Evolutionary conservation across 2,329 filamentous ascomycete species (phyloP).

Genomic region (Cladophialophora yegresii): DNA sequence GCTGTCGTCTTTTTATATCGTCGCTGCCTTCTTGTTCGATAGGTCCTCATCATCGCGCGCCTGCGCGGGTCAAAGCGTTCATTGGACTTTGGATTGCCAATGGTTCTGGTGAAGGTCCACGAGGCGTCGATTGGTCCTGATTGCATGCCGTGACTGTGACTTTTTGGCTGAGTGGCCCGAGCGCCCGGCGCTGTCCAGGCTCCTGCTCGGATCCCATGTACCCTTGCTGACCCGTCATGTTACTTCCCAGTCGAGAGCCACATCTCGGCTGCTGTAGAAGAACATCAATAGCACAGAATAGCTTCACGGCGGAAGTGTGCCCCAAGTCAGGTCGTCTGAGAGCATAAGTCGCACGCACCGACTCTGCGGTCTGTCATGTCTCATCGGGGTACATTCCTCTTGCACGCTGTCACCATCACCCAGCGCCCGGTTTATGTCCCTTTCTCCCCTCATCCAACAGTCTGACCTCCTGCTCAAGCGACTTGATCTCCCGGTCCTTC

Average conservation of each 20-base stretch:
- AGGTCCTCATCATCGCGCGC: background rate
- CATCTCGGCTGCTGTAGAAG: background rate
- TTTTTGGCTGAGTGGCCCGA: background rate
- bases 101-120: background rate
- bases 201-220: background rate
- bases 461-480: constrained; percentile 34
- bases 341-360: background rate
- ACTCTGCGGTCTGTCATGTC: background rate
- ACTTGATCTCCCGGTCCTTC: constrained; percentile 42
- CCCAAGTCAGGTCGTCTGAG: too few species aligned
- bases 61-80: too few species aligned
- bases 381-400: background rate
- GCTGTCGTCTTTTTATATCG: background rate
- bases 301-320: too few species aligned
- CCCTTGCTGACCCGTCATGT: background rate
- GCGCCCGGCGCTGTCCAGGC: too few species aligned
- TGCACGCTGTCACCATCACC: background rate
- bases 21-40: background rate
- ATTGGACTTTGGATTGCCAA: background rate
- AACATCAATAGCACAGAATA: background rate
- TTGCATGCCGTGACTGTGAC: background rate
- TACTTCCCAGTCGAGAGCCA: background rate
- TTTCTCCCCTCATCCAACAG: constrained; percentile 32
- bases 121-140: background rate
- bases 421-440: constrained; percentile 17